A percentile compares a stretch with the other conserved stretches of the same genome.
phyloP scores from a whole-genome alignment of 1,139 yeast species.

The Blastobotrys capitulatus region DNA sequence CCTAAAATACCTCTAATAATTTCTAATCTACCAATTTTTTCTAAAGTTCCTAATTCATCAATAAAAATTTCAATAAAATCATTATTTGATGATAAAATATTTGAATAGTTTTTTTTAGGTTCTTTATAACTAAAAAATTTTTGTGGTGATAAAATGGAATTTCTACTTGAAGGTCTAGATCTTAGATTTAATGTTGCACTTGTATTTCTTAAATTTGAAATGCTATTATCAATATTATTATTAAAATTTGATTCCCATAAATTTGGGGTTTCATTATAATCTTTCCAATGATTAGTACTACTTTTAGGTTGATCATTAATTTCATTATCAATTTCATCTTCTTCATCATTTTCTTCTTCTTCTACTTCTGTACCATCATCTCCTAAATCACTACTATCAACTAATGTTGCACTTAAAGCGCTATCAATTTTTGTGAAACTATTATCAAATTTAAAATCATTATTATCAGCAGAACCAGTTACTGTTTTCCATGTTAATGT shows the following conservation, averaged over 20 bases:
- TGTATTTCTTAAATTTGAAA: not conserved
- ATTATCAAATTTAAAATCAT: not conserved
- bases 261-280: not conserved
- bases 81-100: not conserved
- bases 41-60: not conserved
- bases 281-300: not conserved
- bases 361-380: not conserved
- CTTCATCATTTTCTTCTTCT: not conserved
- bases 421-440: not conserved
- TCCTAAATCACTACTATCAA: not conserved
- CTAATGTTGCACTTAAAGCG: not conserved
- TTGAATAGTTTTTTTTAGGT: not conserved
- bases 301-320: not conserved
- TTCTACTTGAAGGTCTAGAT: not conserved
- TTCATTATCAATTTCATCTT: not conserved
- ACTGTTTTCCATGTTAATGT: not conserved
- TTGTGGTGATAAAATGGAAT: not conserved
- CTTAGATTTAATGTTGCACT: not conserved
- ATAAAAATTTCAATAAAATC: constrained; percentile 1
- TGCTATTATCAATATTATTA: constrained; percentile 2
- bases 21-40: constrained; percentile 2
- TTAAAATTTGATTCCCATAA: constrained; percentile 6
- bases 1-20: constrained; percentile 4
- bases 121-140: constrained; percentile 1
- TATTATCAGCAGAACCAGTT: not conserved